A percentile compares a stretch with the other conserved stretches of the same genome.
These are phyloP conservation scores for Leccinum barrowsii DNA, from an alignment of 768 basidiomycete species.

Conservation along the genomic window DNA sequence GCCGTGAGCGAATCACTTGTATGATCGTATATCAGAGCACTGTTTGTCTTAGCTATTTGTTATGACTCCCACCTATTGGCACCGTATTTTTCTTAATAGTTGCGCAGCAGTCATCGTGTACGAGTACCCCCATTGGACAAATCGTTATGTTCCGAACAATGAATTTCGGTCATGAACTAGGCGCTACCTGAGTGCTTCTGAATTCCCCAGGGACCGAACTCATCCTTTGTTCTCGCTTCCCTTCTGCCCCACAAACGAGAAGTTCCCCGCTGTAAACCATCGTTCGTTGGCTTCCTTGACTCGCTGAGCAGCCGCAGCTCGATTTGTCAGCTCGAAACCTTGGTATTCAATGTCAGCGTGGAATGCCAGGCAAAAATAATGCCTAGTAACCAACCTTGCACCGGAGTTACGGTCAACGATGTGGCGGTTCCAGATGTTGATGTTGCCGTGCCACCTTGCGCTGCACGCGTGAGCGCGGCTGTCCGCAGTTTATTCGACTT, in stretches of 20 bases:
- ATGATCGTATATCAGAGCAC: not conserved
- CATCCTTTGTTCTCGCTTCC: slow-evolving; percentile 30
- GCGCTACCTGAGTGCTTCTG: not conserved
- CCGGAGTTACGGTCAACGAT: slow-evolving; percentile 90
- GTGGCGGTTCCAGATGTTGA: slow-evolving; percentile 84
- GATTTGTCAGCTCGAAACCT: slow-evolving; percentile 96
- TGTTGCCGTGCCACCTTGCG: slow-evolving; percentile 47
- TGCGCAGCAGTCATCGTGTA: slow-evolving; percentile 11
- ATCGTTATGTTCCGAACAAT: slow-evolving; percentile 3
- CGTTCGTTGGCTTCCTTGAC: slow-evolving; percentile 96
- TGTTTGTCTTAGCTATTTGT: not conserved
- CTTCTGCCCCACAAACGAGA: slow-evolving; percentile 71
- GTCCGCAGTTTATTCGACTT: slow-evolving; percentile 91
- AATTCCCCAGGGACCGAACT: not conserved
- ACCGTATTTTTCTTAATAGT: slow-evolving; percentile 19
- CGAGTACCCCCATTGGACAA: slow-evolving; percentile 12
- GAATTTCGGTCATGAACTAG: not conserved
- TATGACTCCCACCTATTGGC: slow-evolving; percentile 6
- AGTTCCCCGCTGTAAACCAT: slow-evolving; percentile 89
- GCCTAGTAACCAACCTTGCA: slow-evolving; percentile 62
- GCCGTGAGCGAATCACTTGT: slow-evolving; percentile 4
- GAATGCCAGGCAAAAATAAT: not conserved
- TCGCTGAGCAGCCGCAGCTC: slow-evolving; percentile 75
- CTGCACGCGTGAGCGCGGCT: slow-evolving; percentile 75
- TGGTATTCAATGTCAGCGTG: slow-evolving; percentile 16